Conservation (phyloP, 495 filamentous ascomycete genomes). For the Hyaloscypha bicolor region DNA sequence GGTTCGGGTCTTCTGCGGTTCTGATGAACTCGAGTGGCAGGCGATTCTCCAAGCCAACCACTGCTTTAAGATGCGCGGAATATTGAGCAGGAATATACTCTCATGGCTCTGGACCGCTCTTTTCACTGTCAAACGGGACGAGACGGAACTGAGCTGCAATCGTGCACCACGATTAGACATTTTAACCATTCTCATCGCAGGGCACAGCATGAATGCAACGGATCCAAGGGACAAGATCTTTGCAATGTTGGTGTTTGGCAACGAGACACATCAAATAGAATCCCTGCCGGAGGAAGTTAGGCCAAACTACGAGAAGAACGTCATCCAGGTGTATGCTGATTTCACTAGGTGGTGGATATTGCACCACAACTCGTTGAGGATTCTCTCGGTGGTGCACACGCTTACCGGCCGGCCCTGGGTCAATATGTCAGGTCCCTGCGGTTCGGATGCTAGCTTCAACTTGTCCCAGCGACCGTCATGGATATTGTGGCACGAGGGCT, state of each 20-base stretch:
- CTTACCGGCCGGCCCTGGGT: background rate
- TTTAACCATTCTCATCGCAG: background rate
- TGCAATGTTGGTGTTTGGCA: background rate
- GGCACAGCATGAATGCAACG: background rate
- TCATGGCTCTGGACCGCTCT: background rate
- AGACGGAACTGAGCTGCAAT: background rate
- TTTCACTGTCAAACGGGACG: background rate
- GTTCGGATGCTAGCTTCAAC: background rate
- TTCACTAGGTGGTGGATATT: slow-evolving; percentile 2
- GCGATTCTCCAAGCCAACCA: background rate
- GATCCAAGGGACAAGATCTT: slow-evolving; percentile 3
- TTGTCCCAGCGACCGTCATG: background rate
- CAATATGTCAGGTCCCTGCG: background rate
- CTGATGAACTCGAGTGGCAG: background rate
- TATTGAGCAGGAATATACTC: background rate
- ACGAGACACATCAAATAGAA: background rate
- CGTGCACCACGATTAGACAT: background rate
- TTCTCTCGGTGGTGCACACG: background rate
- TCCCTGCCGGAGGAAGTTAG: background rate
- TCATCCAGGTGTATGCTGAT: background rate
- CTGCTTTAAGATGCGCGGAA: background rate
- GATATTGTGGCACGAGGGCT: background rate
- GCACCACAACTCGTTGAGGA: background rate
- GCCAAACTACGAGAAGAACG: slow-evolving; percentile 1
- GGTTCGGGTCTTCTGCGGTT: background rate